Evolutionary conservation across 2,329 filamentous ascomycete species (phyloP).

Genomic region (Colletotrichum truncatum): DNA sequence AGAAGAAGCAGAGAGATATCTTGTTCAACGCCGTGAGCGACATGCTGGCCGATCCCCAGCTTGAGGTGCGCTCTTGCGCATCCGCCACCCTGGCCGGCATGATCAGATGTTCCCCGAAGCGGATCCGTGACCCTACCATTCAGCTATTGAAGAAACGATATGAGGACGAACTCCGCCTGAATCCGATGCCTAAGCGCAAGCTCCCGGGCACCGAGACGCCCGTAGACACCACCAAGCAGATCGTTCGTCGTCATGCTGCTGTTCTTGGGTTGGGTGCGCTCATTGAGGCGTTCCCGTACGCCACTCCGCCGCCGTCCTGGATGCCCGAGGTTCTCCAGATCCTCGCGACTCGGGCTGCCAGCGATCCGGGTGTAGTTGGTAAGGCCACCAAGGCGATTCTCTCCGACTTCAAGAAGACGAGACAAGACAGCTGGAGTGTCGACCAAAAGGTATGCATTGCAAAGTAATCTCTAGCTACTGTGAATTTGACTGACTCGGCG

Average conservation of each 20-base stretch:
- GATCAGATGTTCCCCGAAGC: conserved; percentile 92
- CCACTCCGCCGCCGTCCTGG: conserved; percentile 90
- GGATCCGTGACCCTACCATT: conserved; percentile 82
- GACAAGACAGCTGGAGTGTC: conserved; percentile 97
- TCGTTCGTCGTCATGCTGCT: conserved; percentile 86
- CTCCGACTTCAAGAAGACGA: conserved; percentile 98
- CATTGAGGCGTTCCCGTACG: conserved; percentile 96
- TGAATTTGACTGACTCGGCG: conserved; percentile 32
- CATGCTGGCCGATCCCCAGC: conserved; percentile 91
- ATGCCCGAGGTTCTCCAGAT: conserved; percentile 92
- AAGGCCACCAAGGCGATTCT: conserved; percentile 95
- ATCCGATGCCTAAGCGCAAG: conserved; percentile 84
- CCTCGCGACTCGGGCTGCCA: conserved; percentile 84
- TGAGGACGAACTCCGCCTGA: conserved; percentile 78
- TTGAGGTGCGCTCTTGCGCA: conserved; percentile 94
- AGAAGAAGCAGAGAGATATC: conserved; percentile 75
- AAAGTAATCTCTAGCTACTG: conserved; percentile 37
- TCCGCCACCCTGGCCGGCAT: conserved; percentile 93
- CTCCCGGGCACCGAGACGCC: conserved; percentile 73
- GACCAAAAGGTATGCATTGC: conserved; percentile 87
- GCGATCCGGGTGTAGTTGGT: conserved; percentile 89
- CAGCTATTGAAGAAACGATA: conserved; percentile 80
- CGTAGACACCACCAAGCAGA: conserved; percentile 76
- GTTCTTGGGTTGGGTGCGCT: conserved; percentile 91
- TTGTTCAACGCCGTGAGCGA: conserved; percentile 93